A percentile compares a stretch with the other conserved stretches of the same genome.
Conservation (phyloP, 2,329 filamentous ascomycete genomes). For the Xylaria sp. region DNA sequence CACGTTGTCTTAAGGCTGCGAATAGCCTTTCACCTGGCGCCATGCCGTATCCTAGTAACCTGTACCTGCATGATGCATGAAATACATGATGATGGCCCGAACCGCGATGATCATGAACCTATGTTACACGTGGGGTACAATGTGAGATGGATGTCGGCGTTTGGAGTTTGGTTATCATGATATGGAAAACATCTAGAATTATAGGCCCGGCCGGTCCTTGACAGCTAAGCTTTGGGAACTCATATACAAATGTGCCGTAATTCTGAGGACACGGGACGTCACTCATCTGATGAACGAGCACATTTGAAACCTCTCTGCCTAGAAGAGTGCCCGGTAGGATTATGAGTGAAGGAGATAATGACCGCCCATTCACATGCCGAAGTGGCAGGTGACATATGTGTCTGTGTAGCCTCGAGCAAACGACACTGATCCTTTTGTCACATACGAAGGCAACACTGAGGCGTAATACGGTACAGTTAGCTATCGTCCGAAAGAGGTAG, state of each 20-base stretch:
- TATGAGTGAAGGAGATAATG: conserved; percentile 1
- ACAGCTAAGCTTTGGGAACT: not conserved
- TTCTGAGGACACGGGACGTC: conserved; percentile 24
- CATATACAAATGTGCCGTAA: not conserved
- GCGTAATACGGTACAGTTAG: not conserved
- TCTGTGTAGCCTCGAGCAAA: conserved; percentile 3
- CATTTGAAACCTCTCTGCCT: conserved; percentile 19
- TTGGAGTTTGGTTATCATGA: conserved; percentile 11
- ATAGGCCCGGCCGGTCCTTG: not conserved
- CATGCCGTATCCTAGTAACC: not conserved
- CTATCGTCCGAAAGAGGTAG: not conserved
- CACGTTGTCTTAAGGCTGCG: conserved; percentile 15
- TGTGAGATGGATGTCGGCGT: not conserved
- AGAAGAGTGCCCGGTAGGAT: conserved; percentile 7
- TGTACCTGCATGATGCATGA: conserved; percentile 33
- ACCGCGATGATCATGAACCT: not conserved
- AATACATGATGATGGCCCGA: not conserved
- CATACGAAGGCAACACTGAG: not conserved
- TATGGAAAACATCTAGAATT: not conserved
- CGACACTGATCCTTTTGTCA: conserved; percentile 21
- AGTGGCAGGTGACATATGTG: conserved; percentile 27
- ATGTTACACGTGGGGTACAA: not conserved
- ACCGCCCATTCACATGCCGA: conserved; percentile 4
- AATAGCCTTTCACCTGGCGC: conserved; percentile 9
- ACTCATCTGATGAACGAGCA: conserved; percentile 3